Evolutionary conservation across 2,329 filamentous ascomycete genomes (phyloP).

Genomic region (Trichoderma endophyticum): DNA sequence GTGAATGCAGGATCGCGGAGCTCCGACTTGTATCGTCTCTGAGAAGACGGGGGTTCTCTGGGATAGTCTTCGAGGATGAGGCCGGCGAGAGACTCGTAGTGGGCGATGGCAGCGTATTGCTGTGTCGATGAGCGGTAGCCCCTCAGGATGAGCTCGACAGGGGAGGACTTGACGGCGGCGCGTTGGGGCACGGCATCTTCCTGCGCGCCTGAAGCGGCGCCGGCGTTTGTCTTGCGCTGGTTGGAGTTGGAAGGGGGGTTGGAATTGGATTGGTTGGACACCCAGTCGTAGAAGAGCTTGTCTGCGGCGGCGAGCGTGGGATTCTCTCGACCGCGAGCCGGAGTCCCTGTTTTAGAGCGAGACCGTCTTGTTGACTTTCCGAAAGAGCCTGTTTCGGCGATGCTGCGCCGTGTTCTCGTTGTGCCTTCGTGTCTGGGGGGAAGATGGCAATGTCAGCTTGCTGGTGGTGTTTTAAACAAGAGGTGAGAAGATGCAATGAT

Average conservation of each 20-base stretch:
- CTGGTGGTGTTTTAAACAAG: not conserved
- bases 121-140: conserved; percentile 66
- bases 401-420: conserved; percentile 49
- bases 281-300: conserved; percentile 58
- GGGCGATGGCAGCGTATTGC: conserved; percentile 83
- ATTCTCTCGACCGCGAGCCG: conserved; percentile 55
- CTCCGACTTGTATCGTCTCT: conserved; percentile 69
- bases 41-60: conserved; percentile 71
- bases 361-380: conserved; percentile 64
- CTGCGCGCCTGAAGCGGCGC: conserved; percentile 34
- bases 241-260: conserved; percentile 21
- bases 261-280: conserved; percentile 45
- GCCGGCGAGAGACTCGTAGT: conserved; percentile 84
- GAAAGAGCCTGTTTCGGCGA: conserved; percentile 63
- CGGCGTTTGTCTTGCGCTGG: conserved; percentile 37
- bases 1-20: conserved; percentile 70
- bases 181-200: conserved; percentile 40
- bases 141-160: conserved; percentile 77
- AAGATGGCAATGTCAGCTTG: not conserved
- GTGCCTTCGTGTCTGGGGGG: conserved; percentile 41
- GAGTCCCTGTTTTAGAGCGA: conserved; percentile 58
- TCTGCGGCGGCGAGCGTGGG: conserved; percentile 61
- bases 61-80: conserved; percentile 91
- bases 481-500: not conserved
- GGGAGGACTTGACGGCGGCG: conserved; percentile 38